These are phyloP conservation scores for Pseudozyma tsukubaensis DNA, from an alignment of 1,284 basidiomycete genomes.

Conservation along the genomic window DNA sequence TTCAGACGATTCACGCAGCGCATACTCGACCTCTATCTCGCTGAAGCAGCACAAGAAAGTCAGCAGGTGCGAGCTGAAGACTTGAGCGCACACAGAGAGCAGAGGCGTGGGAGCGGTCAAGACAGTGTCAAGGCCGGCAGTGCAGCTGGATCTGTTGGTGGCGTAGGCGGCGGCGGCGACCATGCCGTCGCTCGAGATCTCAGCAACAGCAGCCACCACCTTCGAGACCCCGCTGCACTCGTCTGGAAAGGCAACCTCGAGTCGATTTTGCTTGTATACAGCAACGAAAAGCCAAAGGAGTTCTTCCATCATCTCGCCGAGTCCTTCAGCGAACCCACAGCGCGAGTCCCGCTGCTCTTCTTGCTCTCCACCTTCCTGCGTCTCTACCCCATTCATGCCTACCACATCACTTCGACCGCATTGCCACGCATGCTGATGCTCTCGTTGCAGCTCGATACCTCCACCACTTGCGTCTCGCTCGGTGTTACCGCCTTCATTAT, in stretches of 20 bases:
- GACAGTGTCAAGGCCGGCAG: constrained; percentile 22
- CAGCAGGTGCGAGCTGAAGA: constrained; percentile 26
- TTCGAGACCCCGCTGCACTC: constrained; percentile 32
- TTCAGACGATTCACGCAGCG: constrained; percentile 56
- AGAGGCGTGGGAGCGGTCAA: constrained; percentile 18
- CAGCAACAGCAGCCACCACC: constrained; percentile 16
- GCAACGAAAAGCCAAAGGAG: constrained; percentile 54
- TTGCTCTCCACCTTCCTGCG: constrained; percentile 63
- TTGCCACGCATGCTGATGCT: constrained; percentile 56
- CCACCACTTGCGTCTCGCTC: constrained; percentile 55
- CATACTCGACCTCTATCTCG: constrained; percentile 63
- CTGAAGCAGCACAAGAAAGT: constrained; percentile 48
- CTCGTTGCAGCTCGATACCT: constrained; percentile 59
- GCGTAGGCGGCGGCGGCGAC: constrained; percentile 13
- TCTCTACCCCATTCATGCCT: constrained; percentile 60
- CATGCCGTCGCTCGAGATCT: constrained; percentile 14
- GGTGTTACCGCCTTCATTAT: constrained; percentile 62
- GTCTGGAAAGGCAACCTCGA: constrained; percentile 62
- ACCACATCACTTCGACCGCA: constrained; percentile 61
- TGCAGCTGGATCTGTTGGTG: constrained; percentile 5
- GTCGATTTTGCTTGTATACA: constrained; percentile 57
- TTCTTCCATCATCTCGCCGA: constrained; percentile 65
- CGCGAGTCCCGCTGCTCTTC: constrained; percentile 57
- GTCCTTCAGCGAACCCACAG: constrained; percentile 45
- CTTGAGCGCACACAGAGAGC: constrained; percentile 10